Base-by-base conservation (phyloP, 108 stramenopile species). In the Skeletonema tropicum region DNA sequence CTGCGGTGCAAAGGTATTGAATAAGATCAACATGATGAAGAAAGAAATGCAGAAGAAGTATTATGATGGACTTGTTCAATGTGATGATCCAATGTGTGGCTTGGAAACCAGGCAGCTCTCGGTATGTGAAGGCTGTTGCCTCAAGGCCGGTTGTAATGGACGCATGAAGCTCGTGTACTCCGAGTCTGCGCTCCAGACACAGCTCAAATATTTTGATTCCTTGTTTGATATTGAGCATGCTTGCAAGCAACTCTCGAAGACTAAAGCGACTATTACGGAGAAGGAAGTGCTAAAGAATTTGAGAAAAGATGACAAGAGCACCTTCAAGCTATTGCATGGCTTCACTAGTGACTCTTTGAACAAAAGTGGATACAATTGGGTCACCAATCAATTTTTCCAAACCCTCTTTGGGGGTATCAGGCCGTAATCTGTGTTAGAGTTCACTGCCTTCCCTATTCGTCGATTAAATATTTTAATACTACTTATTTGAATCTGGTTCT, bases 151-250 rank as follows among this genome's bases (percentile, higher is more conserved):
- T 31, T 95, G 94, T 82, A 89, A 80, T 73, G 94, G 92, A 3
- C 75, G 80, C 26, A 88, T 93, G 88, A 72, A 60, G 25, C 52
- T 83, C 12, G 69, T 80, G 23, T 79, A 80, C 41, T 74, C 73
- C 5, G 92, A 91, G 57, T 76, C 79, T 10, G 59, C 77, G 12
- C 68, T 96, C 0, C 85, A 91, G 19, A 93, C 85, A 12, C 94
- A 96, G 73, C 86, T 93, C 58, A 93, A 93, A 73, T 96, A 96
- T 58, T 71, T 93, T 42, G 88, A 93, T 71, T 87, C 85, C 38
- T 83, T 96, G 58, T 92, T 92, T 66, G 90, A 96, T 65, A 31
- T 87, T 55, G 66, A 83, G 7, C 92, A 92, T 77, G 86, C 85
- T 9, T 77, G 73, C 39, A 76, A 90, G 30, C 87, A 96, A 67